Percentiles rank a stretch among this genome's conserved stretches.
Conservation (phyloP, 805 yeast genomes). For the Candida morakotiae region DNA sequence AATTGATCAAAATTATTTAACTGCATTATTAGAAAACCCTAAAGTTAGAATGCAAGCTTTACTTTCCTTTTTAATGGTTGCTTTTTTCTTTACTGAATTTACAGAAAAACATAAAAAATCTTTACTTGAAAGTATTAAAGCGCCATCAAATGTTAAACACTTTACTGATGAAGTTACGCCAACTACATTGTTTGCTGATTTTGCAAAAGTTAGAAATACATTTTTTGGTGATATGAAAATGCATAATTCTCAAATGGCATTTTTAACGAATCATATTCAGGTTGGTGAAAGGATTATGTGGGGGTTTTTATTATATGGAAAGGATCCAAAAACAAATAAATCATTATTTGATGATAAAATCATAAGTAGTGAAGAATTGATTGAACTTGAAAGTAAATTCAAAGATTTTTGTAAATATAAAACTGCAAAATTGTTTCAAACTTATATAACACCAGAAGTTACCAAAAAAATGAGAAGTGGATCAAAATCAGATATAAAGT, state of each 20-base stretch:
- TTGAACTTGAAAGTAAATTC: slow-evolving; percentile 14
- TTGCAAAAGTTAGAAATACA: slow-evolving; percentile 24
- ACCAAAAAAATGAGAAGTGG: slow-evolving; percentile 34
- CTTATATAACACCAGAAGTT: slow-evolving; percentile 39
- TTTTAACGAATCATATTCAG: slow-evolving; percentile 22
- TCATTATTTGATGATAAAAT: slow-evolving; percentile 22
- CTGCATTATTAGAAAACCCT: slow-evolving; percentile 15
- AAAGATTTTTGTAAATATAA: slow-evolving; percentile 23
- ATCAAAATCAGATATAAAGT: slow-evolving; percentile 13
- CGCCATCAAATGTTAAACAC: slow-evolving; percentile 31
- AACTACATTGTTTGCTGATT: slow-evolving; percentile 5
- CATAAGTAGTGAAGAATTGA: slow-evolving; percentile 19
- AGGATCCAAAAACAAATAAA: slow-evolving; percentile 26
- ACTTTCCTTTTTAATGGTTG: slow-evolving; percentile 17
- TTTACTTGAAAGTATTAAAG: slow-evolving; percentile 17
- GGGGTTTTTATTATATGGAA: slow-evolving; percentile 37
- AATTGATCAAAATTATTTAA: slow-evolving; percentile 2
- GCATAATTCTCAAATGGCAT: slow-evolving; percentile 23
- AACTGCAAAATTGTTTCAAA: slow-evolving; percentile 35
- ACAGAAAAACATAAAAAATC: slow-evolving; percentile 17
- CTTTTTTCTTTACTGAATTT: slow-evolving; percentile 28
- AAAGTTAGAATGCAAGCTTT: slow-evolving; percentile 7
- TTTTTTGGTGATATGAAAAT: slow-evolving; percentile 17
- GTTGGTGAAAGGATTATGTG: slow-evolving; percentile 34
- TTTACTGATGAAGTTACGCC: slow-evolving; percentile 26